phyloP scores from a whole-genome alignment of 2,329 filamentous ascomycete species.

The Knoxdaviesia capensis region DNA sequence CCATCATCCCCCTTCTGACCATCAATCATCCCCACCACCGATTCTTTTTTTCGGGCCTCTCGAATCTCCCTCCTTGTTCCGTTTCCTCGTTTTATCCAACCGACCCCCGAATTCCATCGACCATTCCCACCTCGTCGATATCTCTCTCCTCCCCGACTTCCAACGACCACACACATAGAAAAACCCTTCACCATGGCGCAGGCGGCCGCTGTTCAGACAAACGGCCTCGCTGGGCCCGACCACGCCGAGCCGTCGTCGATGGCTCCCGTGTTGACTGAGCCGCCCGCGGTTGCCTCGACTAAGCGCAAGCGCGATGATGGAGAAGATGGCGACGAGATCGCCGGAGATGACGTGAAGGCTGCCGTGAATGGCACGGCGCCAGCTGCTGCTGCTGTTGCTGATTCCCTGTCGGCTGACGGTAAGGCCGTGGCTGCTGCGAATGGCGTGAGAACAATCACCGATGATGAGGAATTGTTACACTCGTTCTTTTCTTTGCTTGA shows the following conservation, averaged over 20 bases:
- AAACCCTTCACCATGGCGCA: conserved; percentile 18
- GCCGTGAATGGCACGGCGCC: conserved; percentile 4
- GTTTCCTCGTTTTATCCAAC: no score
- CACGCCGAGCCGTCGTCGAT: conserved; percentile 5
- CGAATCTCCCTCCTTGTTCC: no score
- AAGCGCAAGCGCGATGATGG: background rate
- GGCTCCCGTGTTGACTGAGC: no score
- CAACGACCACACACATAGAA: background rate
- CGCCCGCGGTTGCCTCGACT: background rate
- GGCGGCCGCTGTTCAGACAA: conserved; percentile 16
- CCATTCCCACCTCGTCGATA: no score
- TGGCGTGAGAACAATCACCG: background rate
- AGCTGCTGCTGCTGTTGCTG: conserved; percentile 7
- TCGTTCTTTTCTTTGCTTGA: conserved; percentile 16
- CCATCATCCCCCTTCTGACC: no score
- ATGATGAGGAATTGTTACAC: conserved; percentile 16
- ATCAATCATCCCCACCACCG: no score
- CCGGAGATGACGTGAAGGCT: background rate
- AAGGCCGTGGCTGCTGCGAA: background rate
- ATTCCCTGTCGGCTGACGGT: conserved; percentile 9
- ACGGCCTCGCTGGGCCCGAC: conserved; percentile 19
- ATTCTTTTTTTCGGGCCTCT: no score
- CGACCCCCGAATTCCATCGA: no score
- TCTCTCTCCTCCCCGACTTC: no score
- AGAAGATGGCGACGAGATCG: background rate